A percentile compares a stretch with the other conserved stretches of the same genome.
Evolutionary conservation across 202 grass and related monocot genomes (phyloP).

Genomic region (Zoysia matrella): DNA sequence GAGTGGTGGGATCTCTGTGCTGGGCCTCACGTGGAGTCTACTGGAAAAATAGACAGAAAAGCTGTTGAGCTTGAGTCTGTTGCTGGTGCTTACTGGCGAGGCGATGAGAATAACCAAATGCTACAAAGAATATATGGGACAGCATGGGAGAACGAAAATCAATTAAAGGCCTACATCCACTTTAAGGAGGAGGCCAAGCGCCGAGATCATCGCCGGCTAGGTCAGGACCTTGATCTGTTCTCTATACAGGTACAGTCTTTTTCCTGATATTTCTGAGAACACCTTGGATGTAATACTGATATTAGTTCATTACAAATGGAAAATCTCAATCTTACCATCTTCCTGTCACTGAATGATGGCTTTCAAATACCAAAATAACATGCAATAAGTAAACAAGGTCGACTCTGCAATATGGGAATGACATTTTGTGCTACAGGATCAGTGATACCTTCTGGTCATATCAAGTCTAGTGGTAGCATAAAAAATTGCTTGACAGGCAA

Average conservation of each 20-base stretch:
- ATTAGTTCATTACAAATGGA: background rate
- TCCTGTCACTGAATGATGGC: background rate
- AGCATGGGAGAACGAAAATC: constrained; percentile 93
- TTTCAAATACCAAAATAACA: background rate
- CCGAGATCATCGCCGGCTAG: constrained; percentile 85
- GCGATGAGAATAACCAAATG: constrained; percentile 92
- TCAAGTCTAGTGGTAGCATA: background rate
- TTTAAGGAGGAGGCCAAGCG: constrained; percentile 95
- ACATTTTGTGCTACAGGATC: background rate
- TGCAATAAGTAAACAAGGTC: background rate
- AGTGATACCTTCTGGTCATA: background rate
- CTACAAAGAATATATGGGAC: constrained; percentile 97
- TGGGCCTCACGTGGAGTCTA: constrained; percentile 92
- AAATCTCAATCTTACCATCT: background rate
- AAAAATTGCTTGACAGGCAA: background rate
- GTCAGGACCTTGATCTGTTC: constrained; percentile 98
- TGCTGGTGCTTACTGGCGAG: constrained; percentile 96
- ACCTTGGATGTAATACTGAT: background rate
- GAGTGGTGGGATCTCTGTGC: constrained; percentile 99
- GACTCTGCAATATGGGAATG: constrained; percentile 1
- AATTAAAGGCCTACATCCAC: constrained; percentile 80
- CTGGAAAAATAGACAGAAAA: constrained; percentile 78
- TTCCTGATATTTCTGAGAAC: background rate
- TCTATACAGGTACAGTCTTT: constrained; percentile 79
- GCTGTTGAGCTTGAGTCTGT: constrained; percentile 94